Percentiles rank a stretch among this genome's conserved stretches.
Conservation (phyloP, 176 grass and related monocot species). For the Lolium perenne region DNA sequence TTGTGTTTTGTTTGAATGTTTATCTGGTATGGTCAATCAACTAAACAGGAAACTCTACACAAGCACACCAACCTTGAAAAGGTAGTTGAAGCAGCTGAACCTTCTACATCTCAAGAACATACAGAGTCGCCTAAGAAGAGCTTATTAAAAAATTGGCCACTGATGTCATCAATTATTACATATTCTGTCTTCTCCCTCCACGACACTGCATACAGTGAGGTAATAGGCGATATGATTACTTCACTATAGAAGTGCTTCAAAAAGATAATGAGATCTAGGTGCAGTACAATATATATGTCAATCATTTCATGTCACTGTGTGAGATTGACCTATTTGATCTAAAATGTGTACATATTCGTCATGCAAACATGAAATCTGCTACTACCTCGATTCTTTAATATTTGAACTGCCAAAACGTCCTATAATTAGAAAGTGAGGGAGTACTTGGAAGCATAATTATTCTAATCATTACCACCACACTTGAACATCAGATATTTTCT, state of each 20-base stretch:
- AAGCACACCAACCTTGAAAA: conserved; percentile 46
- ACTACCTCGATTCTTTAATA: too few species aligned
- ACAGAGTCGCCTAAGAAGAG: conserved; percentile 35
- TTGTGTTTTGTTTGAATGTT: neutral
- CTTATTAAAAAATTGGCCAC: conserved; percentile 74
- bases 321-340: neutral
- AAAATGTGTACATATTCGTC: neutral
- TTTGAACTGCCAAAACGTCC: too few species aligned
- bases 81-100: conserved; percentile 21
- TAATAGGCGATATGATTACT: conserved; percentile 12
- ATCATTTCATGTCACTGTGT: neutral
- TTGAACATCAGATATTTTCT: conserved; percentile 79
- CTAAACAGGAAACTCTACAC: conserved; percentile 81
- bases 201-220: conserved; percentile 84
- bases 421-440: too few species aligned
- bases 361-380: conserved; percentile 9
- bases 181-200: conserved; percentile 78
- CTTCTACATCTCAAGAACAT: conserved; percentile 25
- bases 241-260: neutral
- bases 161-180: conserved; percentile 74
- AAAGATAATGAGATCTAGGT: neutral
- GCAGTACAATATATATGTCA: neutral
- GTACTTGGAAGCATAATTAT: neutral
- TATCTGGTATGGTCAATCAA: neutral
- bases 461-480: neutral